Conservation (phyloP, 495 filamentous ascomycete genomes). For the Penicillium maclennaniae region DNA sequence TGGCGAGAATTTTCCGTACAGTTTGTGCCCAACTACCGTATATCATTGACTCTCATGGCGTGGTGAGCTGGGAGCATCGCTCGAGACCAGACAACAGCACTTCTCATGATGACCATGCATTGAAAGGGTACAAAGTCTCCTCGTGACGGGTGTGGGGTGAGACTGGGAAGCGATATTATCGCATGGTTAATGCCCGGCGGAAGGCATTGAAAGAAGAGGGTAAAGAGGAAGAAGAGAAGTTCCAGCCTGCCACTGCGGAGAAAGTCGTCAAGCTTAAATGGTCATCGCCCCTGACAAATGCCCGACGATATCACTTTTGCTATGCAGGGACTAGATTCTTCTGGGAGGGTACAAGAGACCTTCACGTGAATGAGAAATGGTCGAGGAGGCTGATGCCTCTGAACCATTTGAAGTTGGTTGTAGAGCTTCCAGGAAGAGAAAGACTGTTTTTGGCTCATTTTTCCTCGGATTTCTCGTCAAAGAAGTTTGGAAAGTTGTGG, state of each 20-base stretch:
- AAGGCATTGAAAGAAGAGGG: background rate
- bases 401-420: background rate
- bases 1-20: background rate
- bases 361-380: background rate
- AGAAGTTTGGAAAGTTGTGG: background rate
- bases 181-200: background rate
- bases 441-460: background rate
- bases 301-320: background rate
- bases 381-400: background rate
- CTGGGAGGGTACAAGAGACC: background rate
- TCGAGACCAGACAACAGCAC: constrained; percentile 10
- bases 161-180: background rate
- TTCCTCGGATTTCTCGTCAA: background rate
- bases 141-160: background rate
- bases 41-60: constrained; percentile 14
- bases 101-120: background rate
- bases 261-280: background rate
- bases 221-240: background rate
- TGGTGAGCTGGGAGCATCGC: constrained; percentile 14
- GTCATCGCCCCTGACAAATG: background rate
- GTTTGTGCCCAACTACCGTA: constrained; percentile 2
- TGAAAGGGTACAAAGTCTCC: background rate
- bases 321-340: background rate
- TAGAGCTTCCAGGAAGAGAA: background rate
- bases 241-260: background rate